phyloP scores from a whole-genome alignment of 1,139 yeast species.

The Suhomyces wounanorum region DNA sequence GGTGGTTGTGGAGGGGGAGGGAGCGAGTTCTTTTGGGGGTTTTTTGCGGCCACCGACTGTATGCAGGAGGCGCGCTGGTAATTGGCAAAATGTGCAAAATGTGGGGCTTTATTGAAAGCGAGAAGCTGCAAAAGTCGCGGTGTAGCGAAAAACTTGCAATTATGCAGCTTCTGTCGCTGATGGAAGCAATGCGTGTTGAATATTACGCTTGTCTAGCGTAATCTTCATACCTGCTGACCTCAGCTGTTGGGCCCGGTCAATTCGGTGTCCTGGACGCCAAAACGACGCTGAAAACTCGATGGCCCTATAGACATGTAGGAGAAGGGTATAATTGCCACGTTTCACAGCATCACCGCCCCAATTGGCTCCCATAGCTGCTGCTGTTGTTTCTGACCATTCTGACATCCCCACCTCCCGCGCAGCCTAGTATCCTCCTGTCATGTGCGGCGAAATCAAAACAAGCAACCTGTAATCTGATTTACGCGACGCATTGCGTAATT shows the following conservation, averaged over 20 bases:
- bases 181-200: neutral
- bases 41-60: slow-evolving; percentile 2
- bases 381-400: neutral
- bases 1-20: neutral
- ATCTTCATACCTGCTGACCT: neutral
- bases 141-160: neutral
- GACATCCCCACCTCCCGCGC: neutral
- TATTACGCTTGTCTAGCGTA: neutral
- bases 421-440: neutral
- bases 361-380: neutral
- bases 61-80: neutral
- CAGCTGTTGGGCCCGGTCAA: neutral
- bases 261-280: neutral
- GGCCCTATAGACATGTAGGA: too few relatives aligned
- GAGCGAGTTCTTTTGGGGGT: slow-evolving; percentile 1
- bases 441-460: neutral
- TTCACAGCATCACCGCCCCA: too few relatives aligned
- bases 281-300: neutral
- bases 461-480: neutral
- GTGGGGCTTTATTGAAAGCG: neutral
- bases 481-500: slow-evolving; percentile 4
- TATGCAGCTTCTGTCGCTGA: neutral
- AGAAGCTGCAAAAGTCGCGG: neutral
- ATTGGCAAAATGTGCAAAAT: neutral
- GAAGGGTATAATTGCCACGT: too few relatives aligned